Conservation (phyloP, 129 eudicot species). For the Chrysanthemum lavandulifolium region DNA sequence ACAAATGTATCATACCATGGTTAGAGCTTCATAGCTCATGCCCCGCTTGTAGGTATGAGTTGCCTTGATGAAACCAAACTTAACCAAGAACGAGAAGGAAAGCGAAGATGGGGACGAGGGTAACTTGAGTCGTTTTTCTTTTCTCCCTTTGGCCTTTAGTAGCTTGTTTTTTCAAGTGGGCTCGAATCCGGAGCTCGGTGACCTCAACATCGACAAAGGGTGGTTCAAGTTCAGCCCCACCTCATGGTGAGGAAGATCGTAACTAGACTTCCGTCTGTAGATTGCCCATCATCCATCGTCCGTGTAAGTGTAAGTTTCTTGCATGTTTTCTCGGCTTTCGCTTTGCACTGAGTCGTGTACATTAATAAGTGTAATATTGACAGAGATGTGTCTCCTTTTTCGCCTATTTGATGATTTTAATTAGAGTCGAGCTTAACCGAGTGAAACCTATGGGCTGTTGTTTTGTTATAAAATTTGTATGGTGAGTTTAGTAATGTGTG, state of each 20-base stretch:
- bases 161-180: slow-evolving; percentile 48
- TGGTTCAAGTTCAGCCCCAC: slow-evolving; percentile 13
- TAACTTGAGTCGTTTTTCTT: slow-evolving; percentile 45
- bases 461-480: too few species aligned
- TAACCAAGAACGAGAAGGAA: slow-evolving; percentile 26
- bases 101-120: slow-evolving; percentile 2
- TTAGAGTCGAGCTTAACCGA: too few species aligned
- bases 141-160: slow-evolving; percentile 75
- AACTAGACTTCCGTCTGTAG: slow-evolving; percentile 11
- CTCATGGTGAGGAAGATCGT: slow-evolving; percentile 24
- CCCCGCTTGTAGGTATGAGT: slow-evolving; percentile 75
- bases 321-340: slow-evolving; percentile 11
- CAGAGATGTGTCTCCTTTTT: too few species aligned
- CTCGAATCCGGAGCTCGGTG: slow-evolving; percentile 29
- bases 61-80: slow-evolving; percentile 72
- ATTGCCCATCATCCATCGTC: not conserved
- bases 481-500: too few species aligned
- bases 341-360: slow-evolving; percentile 32
- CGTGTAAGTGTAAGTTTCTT: slow-evolving; percentile 17
- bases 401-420: too few species aligned
- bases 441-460: too few species aligned
- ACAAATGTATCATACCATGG: slow-evolving; percentile 84
- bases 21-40: slow-evolving; percentile 87
- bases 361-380: slow-evolving; percentile 31
- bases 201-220: slow-evolving; percentile 25